Conservation (phyloP, 805 yeast species). For the Saturnispora quitensis region DNA sequence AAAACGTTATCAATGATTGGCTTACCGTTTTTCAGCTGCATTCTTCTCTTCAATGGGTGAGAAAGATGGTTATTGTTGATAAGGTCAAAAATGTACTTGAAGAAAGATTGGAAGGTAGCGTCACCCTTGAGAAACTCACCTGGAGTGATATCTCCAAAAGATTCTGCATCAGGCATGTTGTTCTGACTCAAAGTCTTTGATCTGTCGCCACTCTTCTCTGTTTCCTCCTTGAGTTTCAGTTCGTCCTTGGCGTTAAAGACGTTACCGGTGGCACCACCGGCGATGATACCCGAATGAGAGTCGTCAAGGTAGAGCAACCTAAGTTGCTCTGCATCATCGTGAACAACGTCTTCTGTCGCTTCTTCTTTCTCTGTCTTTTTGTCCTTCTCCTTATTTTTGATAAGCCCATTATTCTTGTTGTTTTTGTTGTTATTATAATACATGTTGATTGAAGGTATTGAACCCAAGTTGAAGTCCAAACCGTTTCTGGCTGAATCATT, state of each 20-base stretch:
- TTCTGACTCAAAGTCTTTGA: conserved; percentile 21
- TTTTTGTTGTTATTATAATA: background rate
- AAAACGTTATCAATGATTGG: conserved; percentile 27
- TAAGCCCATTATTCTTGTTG: background rate
- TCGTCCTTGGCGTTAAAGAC: background rate
- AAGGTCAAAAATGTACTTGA: conserved; percentile 24
- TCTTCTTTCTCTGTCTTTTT: background rate
- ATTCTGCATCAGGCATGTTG: conserved; percentile 22
- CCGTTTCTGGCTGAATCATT: background rate
- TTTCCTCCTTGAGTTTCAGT: conserved; percentile 8
- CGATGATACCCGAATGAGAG: background rate
- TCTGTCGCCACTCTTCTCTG: conserved; percentile 21
- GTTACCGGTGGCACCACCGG: conserved; percentile 23
- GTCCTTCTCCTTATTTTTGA: background rate
- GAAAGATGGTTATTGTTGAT: conserved; percentile 24
- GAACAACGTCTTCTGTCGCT: background rate
- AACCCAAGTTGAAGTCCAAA: background rate
- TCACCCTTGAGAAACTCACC: conserved; percentile 26
- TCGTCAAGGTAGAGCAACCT: conserved; percentile 19
- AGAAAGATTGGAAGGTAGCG: conserved; percentile 26
- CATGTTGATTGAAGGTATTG: background rate
- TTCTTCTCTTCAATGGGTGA: conserved; percentile 26
- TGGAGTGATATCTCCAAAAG: conserved; percentile 20
- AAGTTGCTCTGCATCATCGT: conserved; percentile 18
- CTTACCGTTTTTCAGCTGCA: conserved; percentile 24